Evolutionary conservation across 208 protist genomes (phyloP), one percentile per base, ranked within the genome.

Genomic region (Trichomonas vaginalis): DNA sequence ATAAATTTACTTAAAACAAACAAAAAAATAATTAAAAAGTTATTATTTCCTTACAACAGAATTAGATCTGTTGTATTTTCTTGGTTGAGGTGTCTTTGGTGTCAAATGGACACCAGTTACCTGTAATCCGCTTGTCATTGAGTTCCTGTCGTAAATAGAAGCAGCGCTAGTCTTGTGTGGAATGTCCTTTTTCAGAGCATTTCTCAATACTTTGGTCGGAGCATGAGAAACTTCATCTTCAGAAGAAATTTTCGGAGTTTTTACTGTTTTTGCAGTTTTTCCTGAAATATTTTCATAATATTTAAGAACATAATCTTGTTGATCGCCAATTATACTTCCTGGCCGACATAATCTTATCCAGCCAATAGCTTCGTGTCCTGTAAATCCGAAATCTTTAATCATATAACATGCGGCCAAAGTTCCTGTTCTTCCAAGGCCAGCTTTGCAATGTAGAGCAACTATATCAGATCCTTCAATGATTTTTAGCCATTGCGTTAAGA

Each of bases 251-350:
- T 61, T 61, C 32, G 62, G 62, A n/a, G 62, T 80, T n/a, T 17
- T 17, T 6, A 80, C 4, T 56, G 49, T 21, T 21, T 56, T 56
- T 56, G 49, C 8, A 56, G 49, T 21, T 56, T 56, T 56, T 15
- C 15, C 15, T 12, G 3, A 23, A 80, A 80, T 17, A 23, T 80
- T 17, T 80, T 80, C 23, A n/a, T 80, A 35, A 45, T 45, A 97
- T 46, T 97, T 96, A 45, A 98, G 96, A 0, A 99, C 96, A 96
- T 98, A 99, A 96, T 98, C 96, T 96, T 99, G 98, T 96, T 99
- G 98, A 21, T 98, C 97, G 32, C 98, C 98, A 40, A 99, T 98
- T 42, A 99, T 98, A 97, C 97, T 98, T 45, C 98, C 98, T 8
- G 98, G 98, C 37, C 98, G 97, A 96, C 98, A 98, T 23, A 99